phyloP scores from a whole-genome alignment of 1,284 basidiomycete genomes.

The Ustilago nuda region DNA sequence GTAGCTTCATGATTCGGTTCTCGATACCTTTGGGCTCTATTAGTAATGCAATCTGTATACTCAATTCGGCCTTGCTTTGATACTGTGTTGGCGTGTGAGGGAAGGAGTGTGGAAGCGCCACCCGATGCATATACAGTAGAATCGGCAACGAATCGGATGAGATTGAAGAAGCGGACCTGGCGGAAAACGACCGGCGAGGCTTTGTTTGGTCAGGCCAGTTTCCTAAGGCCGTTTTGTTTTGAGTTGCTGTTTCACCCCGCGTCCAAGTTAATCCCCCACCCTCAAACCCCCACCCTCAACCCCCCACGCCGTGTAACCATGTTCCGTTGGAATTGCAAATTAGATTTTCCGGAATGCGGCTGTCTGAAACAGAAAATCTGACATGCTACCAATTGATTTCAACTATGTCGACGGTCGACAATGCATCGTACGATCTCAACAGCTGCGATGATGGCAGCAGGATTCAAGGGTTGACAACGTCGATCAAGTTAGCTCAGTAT shows the following conservation, averaged over 20 bases:
- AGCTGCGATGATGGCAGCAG: not conserved
- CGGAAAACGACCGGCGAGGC: constrained; percentile 18
- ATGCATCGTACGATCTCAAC: not conserved
- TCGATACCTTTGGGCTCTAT: not conserved
- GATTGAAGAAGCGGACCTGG: constrained; percentile 6
- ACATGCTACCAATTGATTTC: not conserved
- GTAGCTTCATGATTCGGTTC: not conserved
- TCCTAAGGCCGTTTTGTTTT: not conserved
- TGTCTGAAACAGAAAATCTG: not conserved
- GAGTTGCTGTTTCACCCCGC: no score
- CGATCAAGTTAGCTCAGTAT: constrained; percentile 1
- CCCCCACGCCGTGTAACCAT: not conserved
- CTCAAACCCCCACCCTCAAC: constrained; percentile 1
- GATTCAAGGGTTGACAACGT: not conserved
- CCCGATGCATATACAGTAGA: not conserved
- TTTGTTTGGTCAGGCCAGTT: not conserved
- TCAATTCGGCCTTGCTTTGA: not conserved
- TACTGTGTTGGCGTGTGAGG: not conserved
- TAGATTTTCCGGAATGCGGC: not conserved
- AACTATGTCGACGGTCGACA: not conserved
- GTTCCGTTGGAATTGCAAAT: no score
- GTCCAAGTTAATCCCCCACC: no score
- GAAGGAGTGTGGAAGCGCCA: not conserved
- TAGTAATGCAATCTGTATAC: not conserved
- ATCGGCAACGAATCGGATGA: constrained; percentile 1